A percentile compares a stretch with the other conserved stretches of the same genome.
Conservation (phyloP, 2,329 filamentous ascomycete species). For the Diaporthe helianthi region DNA sequence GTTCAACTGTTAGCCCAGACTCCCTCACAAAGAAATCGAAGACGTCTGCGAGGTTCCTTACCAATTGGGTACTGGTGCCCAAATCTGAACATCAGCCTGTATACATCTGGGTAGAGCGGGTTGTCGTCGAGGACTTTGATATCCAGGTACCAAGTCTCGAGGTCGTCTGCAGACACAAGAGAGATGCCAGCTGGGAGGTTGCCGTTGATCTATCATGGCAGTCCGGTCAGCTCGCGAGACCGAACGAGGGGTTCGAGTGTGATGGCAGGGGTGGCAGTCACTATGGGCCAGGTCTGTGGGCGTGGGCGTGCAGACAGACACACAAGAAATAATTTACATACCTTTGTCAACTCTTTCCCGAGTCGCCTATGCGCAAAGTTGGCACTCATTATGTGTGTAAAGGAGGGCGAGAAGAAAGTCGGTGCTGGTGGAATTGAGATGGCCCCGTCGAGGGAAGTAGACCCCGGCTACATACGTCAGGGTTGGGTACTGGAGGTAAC, state of each 20-base stretch:
- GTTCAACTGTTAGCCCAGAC: slow-evolving; percentile 14
- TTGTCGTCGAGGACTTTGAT: slow-evolving; percentile 90
- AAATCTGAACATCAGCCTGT: slow-evolving; percentile 88
- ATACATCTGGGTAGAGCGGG: slow-evolving; percentile 81
- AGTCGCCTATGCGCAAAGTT: slow-evolving; percentile 63
- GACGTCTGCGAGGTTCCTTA: slow-evolving; percentile 49
- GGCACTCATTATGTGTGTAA: slow-evolving; percentile 46
- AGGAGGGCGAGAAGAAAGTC: neutral
- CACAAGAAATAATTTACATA: slow-evolving; percentile 39
- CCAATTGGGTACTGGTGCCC: slow-evolving; percentile 87
- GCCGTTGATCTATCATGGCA: slow-evolving; percentile 56
- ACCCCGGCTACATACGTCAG: slow-evolving; percentile 25
- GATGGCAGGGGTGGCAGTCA: neutral
- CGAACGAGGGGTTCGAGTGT: neutral
- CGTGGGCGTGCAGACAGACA: neutral
- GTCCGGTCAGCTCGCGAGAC: slow-evolving; percentile 17
- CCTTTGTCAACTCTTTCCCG: slow-evolving; percentile 66
- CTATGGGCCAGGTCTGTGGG: neutral
- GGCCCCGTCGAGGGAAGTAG: neutral
- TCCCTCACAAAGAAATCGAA: neutral
- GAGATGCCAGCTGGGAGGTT: slow-evolving; percentile 74
- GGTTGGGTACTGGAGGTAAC: neutral
- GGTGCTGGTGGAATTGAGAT: slow-evolving; percentile 5
- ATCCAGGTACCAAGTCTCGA: slow-evolving; percentile 91
- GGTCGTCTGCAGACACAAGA: slow-evolving; percentile 80